phyloP scores from a whole-genome alignment of 805 yeast species.

The Metschnikowia cerradonensis region DNA sequence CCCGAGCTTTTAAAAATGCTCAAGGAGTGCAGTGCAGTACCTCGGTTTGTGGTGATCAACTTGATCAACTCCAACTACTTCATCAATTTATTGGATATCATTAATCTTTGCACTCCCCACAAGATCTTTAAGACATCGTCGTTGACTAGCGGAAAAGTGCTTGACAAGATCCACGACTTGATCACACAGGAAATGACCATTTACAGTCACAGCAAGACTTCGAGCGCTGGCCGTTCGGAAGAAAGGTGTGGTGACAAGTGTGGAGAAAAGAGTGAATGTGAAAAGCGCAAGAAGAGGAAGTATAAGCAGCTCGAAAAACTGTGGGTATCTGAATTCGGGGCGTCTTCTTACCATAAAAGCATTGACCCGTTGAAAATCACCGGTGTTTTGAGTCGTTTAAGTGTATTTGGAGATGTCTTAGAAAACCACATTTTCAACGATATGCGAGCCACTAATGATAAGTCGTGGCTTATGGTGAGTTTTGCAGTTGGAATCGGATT shows the following conservation, averaged over 20 bases:
- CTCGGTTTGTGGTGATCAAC: constrained; percentile 35
- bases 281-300: constrained; percentile 5
- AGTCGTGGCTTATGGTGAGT: constrained; percentile 24
- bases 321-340: constrained; percentile 8
- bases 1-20: constrained; percentile 22
- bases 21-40: constrained; percentile 10
- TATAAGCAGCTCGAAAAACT: constrained; percentile 9
- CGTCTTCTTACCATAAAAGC: constrained; percentile 18
- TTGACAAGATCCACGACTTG: constrained; percentile 25
- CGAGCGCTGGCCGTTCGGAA: not conserved
- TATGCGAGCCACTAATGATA: not conserved
- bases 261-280: not conserved
- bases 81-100: constrained; percentile 34
- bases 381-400: constrained; percentile 21
- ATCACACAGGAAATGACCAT: constrained; percentile 23
- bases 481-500: constrained; percentile 37
- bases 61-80: constrained; percentile 40
- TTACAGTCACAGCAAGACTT: not conserved
- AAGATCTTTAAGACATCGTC: constrained; percentile 40
- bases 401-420: constrained; percentile 5
- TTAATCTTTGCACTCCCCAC: constrained; percentile 29
- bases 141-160: constrained; percentile 22
- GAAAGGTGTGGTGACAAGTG: too few species aligned
- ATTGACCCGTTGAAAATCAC: constrained; percentile 31
- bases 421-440: constrained; percentile 2